Evolutionary conservation across 1,284 basidiomycete genomes (phyloP).

Genomic region (Cutaneotrichosporon daszewskae): DNA sequence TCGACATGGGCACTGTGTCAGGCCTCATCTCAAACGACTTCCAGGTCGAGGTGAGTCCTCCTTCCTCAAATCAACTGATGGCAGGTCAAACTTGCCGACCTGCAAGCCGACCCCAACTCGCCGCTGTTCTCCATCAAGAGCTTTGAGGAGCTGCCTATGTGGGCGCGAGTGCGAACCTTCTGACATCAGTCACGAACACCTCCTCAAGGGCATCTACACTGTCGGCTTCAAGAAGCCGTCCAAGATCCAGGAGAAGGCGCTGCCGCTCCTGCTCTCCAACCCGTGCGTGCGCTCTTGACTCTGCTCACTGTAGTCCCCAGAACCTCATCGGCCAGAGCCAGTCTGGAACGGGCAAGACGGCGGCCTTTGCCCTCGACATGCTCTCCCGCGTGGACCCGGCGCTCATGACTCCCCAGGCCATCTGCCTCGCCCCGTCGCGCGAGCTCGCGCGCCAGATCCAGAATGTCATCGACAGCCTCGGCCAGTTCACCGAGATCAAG

Average conservation of each 20-base stretch:
- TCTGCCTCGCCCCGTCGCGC: constrained; percentile 89
- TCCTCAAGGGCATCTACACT: constrained; percentile 92
- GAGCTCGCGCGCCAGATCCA: constrained; percentile 97
- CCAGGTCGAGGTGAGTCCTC: constrained; percentile 35
- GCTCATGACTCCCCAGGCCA: constrained; percentile 79
- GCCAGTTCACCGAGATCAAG: constrained; percentile 86
- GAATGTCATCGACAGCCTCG: constrained; percentile 89
- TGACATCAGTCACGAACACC: constrained; percentile 66
- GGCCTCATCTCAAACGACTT: constrained; percentile 41
- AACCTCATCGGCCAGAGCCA: constrained; percentile 99
- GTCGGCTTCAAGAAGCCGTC: constrained; percentile 97
- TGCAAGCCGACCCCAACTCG: constrained; percentile 92
- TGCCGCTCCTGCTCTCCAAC: constrained; percentile 83
- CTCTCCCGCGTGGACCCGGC: constrained; percentile 85
- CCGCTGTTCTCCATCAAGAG: constrained; percentile 90
- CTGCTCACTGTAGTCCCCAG: constrained; percentile 49
- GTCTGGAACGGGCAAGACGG: constrained; percentile 98
- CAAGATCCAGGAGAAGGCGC: constrained; percentile 96
- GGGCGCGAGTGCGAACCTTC: constrained; percentile 47
- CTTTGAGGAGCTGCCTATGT: constrained; percentile 93
- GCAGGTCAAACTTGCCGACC: constrained; percentile 93
- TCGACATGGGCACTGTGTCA: constrained; percentile 7
- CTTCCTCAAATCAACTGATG: neutral
- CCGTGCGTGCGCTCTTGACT: constrained; percentile 58
- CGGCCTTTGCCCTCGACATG: constrained; percentile 97